These are phyloP conservation scores for Bocquillonia castaneifolia DNA, from an alignment of 441 rosid species.

Conservation along the genomic window DNA sequence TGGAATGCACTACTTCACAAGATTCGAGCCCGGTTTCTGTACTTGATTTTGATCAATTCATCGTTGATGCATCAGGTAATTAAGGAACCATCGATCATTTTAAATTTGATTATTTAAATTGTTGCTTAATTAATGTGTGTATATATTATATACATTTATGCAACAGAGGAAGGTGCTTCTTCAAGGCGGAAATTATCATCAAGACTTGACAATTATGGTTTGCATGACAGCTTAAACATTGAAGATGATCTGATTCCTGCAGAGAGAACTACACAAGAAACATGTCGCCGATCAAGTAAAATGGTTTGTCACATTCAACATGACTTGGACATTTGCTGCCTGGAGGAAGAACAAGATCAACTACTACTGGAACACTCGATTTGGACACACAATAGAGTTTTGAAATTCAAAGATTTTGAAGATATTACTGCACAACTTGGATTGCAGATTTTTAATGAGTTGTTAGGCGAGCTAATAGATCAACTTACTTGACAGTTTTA, in stretches of 20 bases:
- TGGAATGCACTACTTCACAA: slow-evolving; percentile 48
- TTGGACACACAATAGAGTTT: slow-evolving; percentile 28
- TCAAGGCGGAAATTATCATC: slow-evolving; percentile 44
- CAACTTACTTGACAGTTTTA: slow-evolving; percentile 23
- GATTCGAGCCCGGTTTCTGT: slow-evolving; percentile 90
- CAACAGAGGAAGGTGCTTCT: slow-evolving; percentile 32
- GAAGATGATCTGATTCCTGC: slow-evolving; percentile 21
- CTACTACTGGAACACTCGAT: too few relatives aligned
- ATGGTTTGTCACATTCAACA: background rate
- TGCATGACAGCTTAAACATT: slow-evolving; percentile 21
- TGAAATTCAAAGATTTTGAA: slow-evolving; percentile 34
- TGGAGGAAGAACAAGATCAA: too few relatives aligned
- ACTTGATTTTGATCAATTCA: slow-evolving; percentile 61
- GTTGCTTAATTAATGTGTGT: too few relatives aligned
- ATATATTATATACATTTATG: background rate
- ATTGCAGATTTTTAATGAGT: slow-evolving; percentile 38
- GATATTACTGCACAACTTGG: slow-evolving; percentile 42
- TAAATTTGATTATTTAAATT: too few relatives aligned
- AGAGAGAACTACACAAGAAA: slow-evolving; percentile 20
- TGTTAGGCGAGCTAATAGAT: slow-evolving; percentile 48
- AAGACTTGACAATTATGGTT: slow-evolving; percentile 21
- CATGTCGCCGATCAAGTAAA: slow-evolving; percentile 22
- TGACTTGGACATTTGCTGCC: slow-evolving; percentile 29
- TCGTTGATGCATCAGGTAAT: slow-evolving; percentile 23
- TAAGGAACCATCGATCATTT: too few relatives aligned